phyloP scores from a whole-genome alignment of 768 basidiomycete species.

The Agaricus sinodeliciosus region DNA sequence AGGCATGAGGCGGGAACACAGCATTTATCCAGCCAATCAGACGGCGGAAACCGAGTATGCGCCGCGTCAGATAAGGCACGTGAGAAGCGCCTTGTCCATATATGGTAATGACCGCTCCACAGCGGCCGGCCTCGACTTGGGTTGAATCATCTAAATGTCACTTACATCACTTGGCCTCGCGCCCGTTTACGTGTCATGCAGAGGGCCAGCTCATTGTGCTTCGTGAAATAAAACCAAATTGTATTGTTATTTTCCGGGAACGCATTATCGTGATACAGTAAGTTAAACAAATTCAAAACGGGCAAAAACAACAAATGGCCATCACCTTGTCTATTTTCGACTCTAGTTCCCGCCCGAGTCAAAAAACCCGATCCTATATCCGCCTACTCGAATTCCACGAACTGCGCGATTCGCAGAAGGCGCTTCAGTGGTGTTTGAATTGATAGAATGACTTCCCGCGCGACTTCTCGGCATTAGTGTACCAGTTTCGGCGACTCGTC shows the following conservation, averaged over 20 bases:
- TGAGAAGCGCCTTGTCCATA: constrained; percentile 12
- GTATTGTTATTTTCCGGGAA: background rate
- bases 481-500: constrained; percentile 57
- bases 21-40: constrained; percentile 20
- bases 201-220: constrained; percentile 1
- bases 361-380: constrained; percentile 8
- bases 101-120: background rate
- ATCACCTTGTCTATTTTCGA: constrained; percentile 5
- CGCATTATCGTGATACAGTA: constrained; percentile 11
- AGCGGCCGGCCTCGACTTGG: background rate
- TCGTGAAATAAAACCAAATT: background rate
- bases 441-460: constrained; percentile 6
- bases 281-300: constrained; percentile 2
- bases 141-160: background rate
- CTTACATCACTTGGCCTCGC: background rate
- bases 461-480: constrained; percentile 27
- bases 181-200: background rate
- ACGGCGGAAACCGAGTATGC: constrained; percentile 16
- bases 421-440: constrained; percentile 2
- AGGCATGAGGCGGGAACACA: constrained; percentile 22
- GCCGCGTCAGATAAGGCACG: constrained; percentile 26
- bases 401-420: background rate
- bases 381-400: constrained; percentile 5
- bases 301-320: background rate
- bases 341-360: constrained; percentile 6